These are phyloP conservation scores for Sophora flavescens DNA, from an alignment of 306 rosid genomes.

Conservation along the genomic window DNA sequence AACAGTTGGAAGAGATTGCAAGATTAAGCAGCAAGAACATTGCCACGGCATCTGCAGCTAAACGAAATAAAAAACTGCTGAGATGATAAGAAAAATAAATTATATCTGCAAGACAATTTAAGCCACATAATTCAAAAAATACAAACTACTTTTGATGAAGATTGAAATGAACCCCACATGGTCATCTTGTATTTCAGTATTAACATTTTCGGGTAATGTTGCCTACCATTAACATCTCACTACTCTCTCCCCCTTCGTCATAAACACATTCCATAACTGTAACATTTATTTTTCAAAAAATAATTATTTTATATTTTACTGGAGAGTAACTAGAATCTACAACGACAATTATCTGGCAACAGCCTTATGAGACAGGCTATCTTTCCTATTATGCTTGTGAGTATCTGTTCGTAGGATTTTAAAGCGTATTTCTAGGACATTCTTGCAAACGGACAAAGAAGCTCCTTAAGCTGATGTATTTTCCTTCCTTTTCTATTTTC, in stretches of 20 bases:
- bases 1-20: constrained; percentile 49
- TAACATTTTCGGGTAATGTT: constrained; percentile 10
- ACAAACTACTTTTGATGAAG: constrained; percentile 32
- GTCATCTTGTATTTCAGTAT: constrained; percentile 12
- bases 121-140: constrained; percentile 3
- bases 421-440: not conserved
- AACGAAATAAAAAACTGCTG: constrained; percentile 31
- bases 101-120: constrained; percentile 31
- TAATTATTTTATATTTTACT: not conserved
- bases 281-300: not conserved
- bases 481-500: not conserved
- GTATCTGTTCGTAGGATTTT: constrained; percentile 10
- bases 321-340: not conserved
- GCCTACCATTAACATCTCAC: constrained; percentile 28
- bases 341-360: not conserved
- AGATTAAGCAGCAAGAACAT: constrained; percentile 61
- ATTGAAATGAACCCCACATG: not conserved
- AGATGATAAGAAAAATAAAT: constrained; percentile 25
- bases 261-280: constrained; percentile 13
- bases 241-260: not conserved
- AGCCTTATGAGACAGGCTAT: not conserved
- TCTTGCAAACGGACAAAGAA: constrained; percentile 26
- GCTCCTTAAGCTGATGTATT: constrained; percentile 4
- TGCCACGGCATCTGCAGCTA: constrained; percentile 54
- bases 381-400: no score